Evolutionary conservation across 1,139 yeast species (phyloP).

Genomic region (Taphrina pruni): DNA sequence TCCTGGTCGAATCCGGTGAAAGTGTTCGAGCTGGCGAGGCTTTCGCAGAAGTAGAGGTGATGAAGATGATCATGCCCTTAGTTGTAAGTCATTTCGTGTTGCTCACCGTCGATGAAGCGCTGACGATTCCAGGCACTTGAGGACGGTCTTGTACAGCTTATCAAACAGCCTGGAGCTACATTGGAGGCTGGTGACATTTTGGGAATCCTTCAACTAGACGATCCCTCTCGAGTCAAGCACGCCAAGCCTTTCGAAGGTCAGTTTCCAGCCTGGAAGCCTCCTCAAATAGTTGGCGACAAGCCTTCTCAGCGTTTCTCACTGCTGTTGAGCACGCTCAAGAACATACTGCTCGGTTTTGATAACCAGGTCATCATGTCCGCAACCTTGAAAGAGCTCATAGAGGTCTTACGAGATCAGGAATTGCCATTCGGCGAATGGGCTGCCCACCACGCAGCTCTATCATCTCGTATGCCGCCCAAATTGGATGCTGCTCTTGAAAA

Average conservation of each 20-base stretch:
- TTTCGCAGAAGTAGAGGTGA: slow-evolving; percentile 97
- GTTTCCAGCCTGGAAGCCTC: slow-evolving; percentile 84
- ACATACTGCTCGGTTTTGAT: slow-evolving; percentile 88
- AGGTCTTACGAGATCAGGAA: slow-evolving; percentile 74
- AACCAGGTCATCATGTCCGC: slow-evolving; percentile 91
- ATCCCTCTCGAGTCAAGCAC: slow-evolving; percentile 95
- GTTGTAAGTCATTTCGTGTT: slow-evolving; percentile 6
- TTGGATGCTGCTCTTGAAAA: slow-evolving; percentile 71
- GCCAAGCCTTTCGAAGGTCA: slow-evolving; percentile 96
- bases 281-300: slow-evolving; percentile 80
- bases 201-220: slow-evolving; percentile 92
- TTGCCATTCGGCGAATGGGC: slow-evolving; percentile 95
- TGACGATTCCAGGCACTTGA: slow-evolving; percentile 87
- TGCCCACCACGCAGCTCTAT: slow-evolving; percentile 83
- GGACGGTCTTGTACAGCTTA: slow-evolving; percentile 87
- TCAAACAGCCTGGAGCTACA: slow-evolving; percentile 98
- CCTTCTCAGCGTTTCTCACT: slow-evolving; percentile 75
- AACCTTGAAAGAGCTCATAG: slow-evolving; percentile 73
- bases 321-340: slow-evolving; percentile 65
- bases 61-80: slow-evolving; percentile 77
- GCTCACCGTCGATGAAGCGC: background rate
- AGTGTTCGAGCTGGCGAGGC: slow-evolving; percentile 91
- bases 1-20: slow-evolving; percentile 92
- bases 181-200: slow-evolving; percentile 95
- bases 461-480: slow-evolving; percentile 81